Percentiles rank a stretch among this genome's conserved stretches.
Conservation (phyloP, 345 rosid genomes). For the Raphanus sativus region DNA sequence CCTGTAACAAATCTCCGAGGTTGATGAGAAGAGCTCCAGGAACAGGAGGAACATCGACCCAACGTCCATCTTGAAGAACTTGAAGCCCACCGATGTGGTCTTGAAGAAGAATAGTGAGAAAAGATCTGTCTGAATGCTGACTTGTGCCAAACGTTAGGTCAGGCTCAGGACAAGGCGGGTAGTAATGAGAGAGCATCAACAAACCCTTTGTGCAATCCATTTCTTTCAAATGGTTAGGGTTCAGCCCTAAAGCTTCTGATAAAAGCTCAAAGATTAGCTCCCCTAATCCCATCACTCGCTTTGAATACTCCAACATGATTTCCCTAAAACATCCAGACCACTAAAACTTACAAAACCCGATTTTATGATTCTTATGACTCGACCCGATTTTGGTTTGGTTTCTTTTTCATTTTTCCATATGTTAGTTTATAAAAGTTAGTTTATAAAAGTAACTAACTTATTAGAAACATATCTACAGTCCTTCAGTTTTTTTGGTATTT, state of each 20-base stretch:
- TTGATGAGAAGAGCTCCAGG: conserved; percentile 51
- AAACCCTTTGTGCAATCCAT: conserved; percentile 46
- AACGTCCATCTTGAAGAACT: conserved; percentile 35
- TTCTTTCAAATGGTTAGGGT: conserved; percentile 37
- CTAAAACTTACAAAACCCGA: not conserved
- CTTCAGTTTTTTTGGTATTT: too few species aligned
- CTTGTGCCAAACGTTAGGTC: conserved; percentile 48
- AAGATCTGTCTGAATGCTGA: conserved; percentile 47
- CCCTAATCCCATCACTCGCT: conserved; percentile 40
- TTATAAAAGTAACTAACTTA: too few species aligned
- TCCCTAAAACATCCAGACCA: conserved; percentile 35
- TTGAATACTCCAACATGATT: conserved; percentile 43
- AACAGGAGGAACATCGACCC: conserved; percentile 49
- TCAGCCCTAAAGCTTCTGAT: conserved; percentile 57
- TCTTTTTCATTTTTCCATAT: too few species aligned
- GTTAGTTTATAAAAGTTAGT: too few species aligned
- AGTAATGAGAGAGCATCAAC: conserved; percentile 46
- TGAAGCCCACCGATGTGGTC: conserved; percentile 65
- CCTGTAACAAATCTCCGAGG: conserved; percentile 62
- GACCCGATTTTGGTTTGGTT: too few species aligned
- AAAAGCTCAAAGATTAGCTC: conserved; percentile 46
- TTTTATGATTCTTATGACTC: not conserved
- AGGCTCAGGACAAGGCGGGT: conserved; percentile 59
- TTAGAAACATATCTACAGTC: too few species aligned
- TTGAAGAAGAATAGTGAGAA: conserved; percentile 57